Evolutionary conservation across 495 filamentous ascomycete species (phyloP).

Genomic region (Penicillium daleae): DNA sequence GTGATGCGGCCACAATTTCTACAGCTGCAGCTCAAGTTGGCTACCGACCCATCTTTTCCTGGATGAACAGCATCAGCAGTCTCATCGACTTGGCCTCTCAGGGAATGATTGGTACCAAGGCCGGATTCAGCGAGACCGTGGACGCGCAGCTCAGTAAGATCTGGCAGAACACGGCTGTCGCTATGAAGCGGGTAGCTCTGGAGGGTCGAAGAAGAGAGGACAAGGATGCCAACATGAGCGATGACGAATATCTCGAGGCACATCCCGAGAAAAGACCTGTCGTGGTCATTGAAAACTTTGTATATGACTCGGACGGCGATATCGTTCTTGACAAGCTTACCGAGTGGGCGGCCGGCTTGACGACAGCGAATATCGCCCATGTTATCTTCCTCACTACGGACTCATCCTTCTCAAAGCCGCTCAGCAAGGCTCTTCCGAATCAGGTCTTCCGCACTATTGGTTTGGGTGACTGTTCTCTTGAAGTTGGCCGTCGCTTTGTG

Average conservation of each 20-base stretch:
- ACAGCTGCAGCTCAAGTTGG: slow-evolving; percentile 84
- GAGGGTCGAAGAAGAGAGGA: slow-evolving; percentile 68
- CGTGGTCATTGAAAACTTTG: slow-evolving; percentile 92
- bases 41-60: slow-evolving; percentile 92
- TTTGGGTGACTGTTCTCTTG: slow-evolving; percentile 81
- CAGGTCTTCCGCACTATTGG: slow-evolving; percentile 85
- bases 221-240: slow-evolving; percentile 70
- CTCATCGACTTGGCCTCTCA: slow-evolving; percentile 90
- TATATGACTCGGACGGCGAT: slow-evolving; percentile 70
- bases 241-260: slow-evolving; percentile 89
- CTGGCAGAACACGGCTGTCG: slow-evolving; percentile 79
- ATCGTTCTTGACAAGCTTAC: slow-evolving; percentile 89
- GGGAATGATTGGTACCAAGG: slow-evolving; percentile 90
- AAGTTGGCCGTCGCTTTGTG: slow-evolving; percentile 88
- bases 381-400: slow-evolving; percentile 97
- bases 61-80: slow-evolving; percentile 93
- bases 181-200: slow-evolving; percentile 77
- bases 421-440: slow-evolving; percentile 86
- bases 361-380: slow-evolving; percentile 88
- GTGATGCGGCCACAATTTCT: slow-evolving; percentile 84
- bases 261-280: slow-evolving; percentile 85
- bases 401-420: slow-evolving; percentile 82
- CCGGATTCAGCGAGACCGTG: slow-evolving; percentile 92
- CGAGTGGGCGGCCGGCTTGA: slow-evolving; percentile 89
- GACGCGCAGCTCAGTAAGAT: slow-evolving; percentile 93